phyloP scores from a whole-genome alignment of 2,329 filamentous ascomycete genomes.

The Graphilbum ipis-grandicollis region DNA sequence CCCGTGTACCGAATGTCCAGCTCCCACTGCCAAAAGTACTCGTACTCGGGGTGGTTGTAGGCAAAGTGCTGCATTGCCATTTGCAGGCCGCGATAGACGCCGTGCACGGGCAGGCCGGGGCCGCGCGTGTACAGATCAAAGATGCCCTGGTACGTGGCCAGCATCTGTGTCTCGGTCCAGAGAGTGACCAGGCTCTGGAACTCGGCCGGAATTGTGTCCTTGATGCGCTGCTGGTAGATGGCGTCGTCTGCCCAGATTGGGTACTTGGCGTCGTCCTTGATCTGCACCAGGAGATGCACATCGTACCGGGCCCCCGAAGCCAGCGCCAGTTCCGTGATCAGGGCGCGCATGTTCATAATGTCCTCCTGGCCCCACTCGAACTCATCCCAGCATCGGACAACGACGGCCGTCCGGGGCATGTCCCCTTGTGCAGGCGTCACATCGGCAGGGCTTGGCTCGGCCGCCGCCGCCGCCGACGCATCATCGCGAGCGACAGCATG shows the following conservation, averaged over 20 bases:
- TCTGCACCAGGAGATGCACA: slow-evolving; percentile 69
- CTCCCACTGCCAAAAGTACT: slow-evolving; percentile 90
- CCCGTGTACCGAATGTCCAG: slow-evolving; percentile 86
- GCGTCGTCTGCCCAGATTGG: slow-evolving; percentile 65
- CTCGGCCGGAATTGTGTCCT: slow-evolving; percentile 58
- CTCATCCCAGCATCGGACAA: slow-evolving; percentile 70
- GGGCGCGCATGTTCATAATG: slow-evolving; percentile 62
- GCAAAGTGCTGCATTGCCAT: slow-evolving; percentile 95
- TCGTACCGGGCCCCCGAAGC: slow-evolving; percentile 77
- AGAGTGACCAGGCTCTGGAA: slow-evolving; percentile 79
- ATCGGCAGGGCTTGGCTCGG: no score
- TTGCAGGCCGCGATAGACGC: slow-evolving; percentile 79
- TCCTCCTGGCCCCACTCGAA: slow-evolving; percentile 68
- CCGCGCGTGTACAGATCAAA: slow-evolving; percentile 55
- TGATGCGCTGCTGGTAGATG: slow-evolving; percentile 48
- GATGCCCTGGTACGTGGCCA: slow-evolving; percentile 72
- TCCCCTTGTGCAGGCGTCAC: slow-evolving; percentile 2
- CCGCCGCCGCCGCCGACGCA: no score
- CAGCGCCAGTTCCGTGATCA: slow-evolving; percentile 68
- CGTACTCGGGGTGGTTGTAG: slow-evolving; percentile 72
- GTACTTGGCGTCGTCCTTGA: slow-evolving; percentile 56
- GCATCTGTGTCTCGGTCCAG: slow-evolving; percentile 92
- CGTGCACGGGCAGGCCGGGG: slow-evolving; percentile 62
- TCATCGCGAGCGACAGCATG: not conserved
- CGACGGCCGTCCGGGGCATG: slow-evolving; percentile 51